A percentile compares a stretch with the other conserved stretches of the same genome.
phyloP scores from a whole-genome alignment of 192 early-diverging fungal genomes.

The Chytriomyces hyalinus region DNA sequence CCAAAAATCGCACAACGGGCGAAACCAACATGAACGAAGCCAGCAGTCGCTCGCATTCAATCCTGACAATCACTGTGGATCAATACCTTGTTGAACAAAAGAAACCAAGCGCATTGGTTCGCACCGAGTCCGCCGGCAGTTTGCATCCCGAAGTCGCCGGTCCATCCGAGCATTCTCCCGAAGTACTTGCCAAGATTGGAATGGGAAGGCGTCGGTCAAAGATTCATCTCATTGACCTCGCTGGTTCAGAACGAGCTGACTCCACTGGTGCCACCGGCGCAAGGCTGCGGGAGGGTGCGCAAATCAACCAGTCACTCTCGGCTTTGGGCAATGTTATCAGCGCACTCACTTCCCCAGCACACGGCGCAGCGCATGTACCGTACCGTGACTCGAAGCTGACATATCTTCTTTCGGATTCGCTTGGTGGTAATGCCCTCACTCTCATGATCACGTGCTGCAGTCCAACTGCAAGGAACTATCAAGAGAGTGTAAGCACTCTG shows the following conservation, averaged over 20 bases:
- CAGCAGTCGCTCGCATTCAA: constrained; percentile 73
- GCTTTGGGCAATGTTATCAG: constrained; percentile 85
- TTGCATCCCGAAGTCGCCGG: constrained; percentile 43
- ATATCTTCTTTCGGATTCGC: constrained; percentile 53
- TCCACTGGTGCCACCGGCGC: constrained; percentile 85
- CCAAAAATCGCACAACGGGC: constrained; percentile 40
- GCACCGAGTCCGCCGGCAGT: background rate
- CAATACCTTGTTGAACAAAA: constrained; percentile 41
- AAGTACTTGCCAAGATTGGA: constrained; percentile 39
- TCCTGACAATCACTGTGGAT: constrained; percentile 78
- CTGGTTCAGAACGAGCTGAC: constrained; percentile 88
- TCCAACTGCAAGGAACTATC: constrained; percentile 16
- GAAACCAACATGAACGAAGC: constrained; percentile 60
- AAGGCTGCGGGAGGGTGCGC: constrained; percentile 78
- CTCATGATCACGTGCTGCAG: constrained; percentile 50
- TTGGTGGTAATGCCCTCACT: constrained; percentile 62
- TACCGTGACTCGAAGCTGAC: constrained; percentile 65
- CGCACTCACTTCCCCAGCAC: constrained; percentile 59
- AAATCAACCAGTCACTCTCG: constrained; percentile 83
- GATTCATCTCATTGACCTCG: constrained; percentile 82
- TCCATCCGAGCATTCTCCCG: constrained; percentile 57
- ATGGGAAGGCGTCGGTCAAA: constrained; percentile 35
- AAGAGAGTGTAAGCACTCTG: constrained; percentile 33
- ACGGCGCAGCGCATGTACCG: constrained; percentile 41
- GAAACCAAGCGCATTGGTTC: constrained; percentile 23